Percentiles rank a stretch among this genome's conserved stretches.
phyloP scores from a whole-genome alignment of 768 basidiomycete species.

The Mycena haematopus region DNA sequence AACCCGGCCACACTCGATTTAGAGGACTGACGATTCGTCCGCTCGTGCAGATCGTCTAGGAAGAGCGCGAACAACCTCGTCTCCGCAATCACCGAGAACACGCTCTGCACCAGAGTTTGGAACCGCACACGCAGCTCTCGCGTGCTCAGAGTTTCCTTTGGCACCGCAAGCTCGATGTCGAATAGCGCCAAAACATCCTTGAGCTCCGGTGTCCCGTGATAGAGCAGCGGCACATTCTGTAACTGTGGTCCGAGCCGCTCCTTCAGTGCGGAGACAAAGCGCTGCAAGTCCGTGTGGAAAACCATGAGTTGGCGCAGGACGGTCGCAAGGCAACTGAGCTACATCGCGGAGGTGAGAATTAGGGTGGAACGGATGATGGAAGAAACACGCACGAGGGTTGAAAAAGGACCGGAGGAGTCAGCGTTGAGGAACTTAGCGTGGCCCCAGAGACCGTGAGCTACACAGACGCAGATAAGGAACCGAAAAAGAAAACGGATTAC shows the following conservation, averaged over 20 bases:
- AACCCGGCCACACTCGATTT: not conserved
- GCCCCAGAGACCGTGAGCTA: constrained; percentile 77
- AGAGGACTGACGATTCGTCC: constrained; percentile 59
- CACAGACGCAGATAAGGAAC: not conserved
- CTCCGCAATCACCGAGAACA: constrained; percentile 72
- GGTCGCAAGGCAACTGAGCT: constrained; percentile 73
- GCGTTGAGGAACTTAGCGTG: constrained; percentile 75
- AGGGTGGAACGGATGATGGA: not conserved
- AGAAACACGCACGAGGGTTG: constrained; percentile 55
- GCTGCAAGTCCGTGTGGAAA: constrained; percentile 71
- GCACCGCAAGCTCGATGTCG: constrained; percentile 55
- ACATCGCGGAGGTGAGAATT: constrained; percentile 14
- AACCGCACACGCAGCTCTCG: constrained; percentile 72
- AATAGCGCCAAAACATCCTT: constrained; percentile 65
- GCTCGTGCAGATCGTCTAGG: constrained; percentile 77
- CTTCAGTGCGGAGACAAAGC: constrained; percentile 65
- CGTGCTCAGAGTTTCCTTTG: constrained; percentile 62
- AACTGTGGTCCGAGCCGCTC: constrained; percentile 73
- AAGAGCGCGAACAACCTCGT: constrained; percentile 74
- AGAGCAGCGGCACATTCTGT: constrained; percentile 71
- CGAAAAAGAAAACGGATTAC: constrained; percentile 34
- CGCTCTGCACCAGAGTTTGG: constrained; percentile 72
- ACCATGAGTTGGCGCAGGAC: constrained; percentile 78
- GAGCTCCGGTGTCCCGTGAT: constrained; percentile 74
- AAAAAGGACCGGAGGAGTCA: constrained; percentile 68